phyloP scores from a whole-genome alignment of 441 rosid species.

The Dalechampia spathulata region DNA sequence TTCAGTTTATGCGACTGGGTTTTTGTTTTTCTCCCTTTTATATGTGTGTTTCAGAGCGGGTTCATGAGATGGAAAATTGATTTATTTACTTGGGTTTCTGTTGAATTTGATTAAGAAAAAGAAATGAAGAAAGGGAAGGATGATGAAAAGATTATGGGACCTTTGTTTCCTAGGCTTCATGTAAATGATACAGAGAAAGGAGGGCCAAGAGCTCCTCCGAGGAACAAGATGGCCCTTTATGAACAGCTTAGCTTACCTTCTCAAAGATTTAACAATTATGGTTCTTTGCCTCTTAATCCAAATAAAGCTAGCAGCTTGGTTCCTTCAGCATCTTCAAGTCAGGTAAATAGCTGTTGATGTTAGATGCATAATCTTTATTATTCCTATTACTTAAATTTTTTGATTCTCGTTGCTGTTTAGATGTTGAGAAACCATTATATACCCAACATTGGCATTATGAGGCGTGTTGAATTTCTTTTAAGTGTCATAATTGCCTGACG shows the following conservation, averaged over 20 bases:
- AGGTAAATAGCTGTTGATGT: slow-evolving; percentile 53
- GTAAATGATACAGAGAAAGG: slow-evolving; percentile 83
- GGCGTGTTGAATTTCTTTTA: too few species aligned
- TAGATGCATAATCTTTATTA: slow-evolving; percentile 9
- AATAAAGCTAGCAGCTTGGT: slow-evolving; percentile 23
- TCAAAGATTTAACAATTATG: slow-evolving; percentile 51
- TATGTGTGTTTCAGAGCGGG: too few species aligned
- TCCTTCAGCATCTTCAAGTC: slow-evolving; percentile 42
- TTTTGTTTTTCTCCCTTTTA: too few species aligned
- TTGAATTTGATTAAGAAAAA: slow-evolving; percentile 10
- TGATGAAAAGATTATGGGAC: slow-evolving; percentile 56
- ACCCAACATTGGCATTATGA: too few species aligned
- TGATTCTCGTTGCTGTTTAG: neutral
- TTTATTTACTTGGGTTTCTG: slow-evolving; percentile 5
- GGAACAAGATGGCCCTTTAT: slow-evolving; percentile 97
- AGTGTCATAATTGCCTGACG: too few species aligned
- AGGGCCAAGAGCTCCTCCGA: slow-evolving; percentile 96
- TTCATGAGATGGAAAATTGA: slow-evolving; percentile 12
- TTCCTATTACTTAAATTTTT: neutral
- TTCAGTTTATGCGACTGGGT: neutral
- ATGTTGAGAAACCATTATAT: too few species aligned
- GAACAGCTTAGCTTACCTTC: slow-evolving; percentile 87
- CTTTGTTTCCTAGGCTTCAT: slow-evolving; percentile 86
- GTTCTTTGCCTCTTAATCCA: slow-evolving; percentile 23
- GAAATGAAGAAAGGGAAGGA: slow-evolving; percentile 66